These are phyloP conservation scores for Elymus sibiricus DNA, from an alignment of 176 grass and related monocot genomes.

Conservation along the genomic window DNA sequence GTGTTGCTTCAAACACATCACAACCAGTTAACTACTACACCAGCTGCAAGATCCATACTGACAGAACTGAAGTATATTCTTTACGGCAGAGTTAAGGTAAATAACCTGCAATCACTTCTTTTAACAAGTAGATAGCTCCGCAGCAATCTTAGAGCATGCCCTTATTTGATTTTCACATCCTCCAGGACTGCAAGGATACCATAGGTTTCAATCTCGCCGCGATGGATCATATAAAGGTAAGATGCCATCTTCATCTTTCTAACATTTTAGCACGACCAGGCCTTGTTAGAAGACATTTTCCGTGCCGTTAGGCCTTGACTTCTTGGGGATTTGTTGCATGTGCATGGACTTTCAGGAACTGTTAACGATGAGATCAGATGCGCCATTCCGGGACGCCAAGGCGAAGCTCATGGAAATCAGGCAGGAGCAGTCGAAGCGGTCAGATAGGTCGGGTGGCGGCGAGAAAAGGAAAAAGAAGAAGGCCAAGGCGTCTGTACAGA, in stretches of 20 bases:
- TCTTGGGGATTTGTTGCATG: neutral
- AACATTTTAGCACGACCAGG: neutral
- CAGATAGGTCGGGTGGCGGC: slow-evolving; percentile 19
- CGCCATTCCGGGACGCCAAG: slow-evolving; percentile 85
- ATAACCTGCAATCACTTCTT: neutral
- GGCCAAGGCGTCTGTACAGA: slow-evolving; percentile 40
- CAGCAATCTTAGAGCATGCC: neutral
- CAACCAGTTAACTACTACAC: slow-evolving; percentile 73
- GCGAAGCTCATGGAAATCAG: slow-evolving; percentile 82
- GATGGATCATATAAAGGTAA: slow-evolving; percentile 89
- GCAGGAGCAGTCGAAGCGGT: slow-evolving; percentile 50
- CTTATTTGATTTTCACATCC: neutral
- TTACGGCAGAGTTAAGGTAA: slow-evolving; percentile 75
- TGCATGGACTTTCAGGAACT: slow-evolving; percentile 42
- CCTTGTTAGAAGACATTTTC: neutral
- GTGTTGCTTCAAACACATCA: slow-evolving; percentile 94
- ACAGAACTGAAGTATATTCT: slow-evolving; percentile 62
- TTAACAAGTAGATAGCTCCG: neutral
- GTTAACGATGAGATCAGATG: slow-evolving; percentile 76
- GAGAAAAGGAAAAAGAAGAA: slow-evolving; percentile 64
- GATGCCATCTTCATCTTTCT: neutral
- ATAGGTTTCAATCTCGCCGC: slow-evolving; percentile 92
- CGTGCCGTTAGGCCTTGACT: neutral
- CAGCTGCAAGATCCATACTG: slow-evolving; percentile 65
- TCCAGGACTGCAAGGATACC: slow-evolving; percentile 76